Percentiles rank a stretch among this genome's conserved stretches.
Evolutionary conservation across 139 green algal species (phyloP).

Genomic region (Chlorella vulgaris): DNA sequence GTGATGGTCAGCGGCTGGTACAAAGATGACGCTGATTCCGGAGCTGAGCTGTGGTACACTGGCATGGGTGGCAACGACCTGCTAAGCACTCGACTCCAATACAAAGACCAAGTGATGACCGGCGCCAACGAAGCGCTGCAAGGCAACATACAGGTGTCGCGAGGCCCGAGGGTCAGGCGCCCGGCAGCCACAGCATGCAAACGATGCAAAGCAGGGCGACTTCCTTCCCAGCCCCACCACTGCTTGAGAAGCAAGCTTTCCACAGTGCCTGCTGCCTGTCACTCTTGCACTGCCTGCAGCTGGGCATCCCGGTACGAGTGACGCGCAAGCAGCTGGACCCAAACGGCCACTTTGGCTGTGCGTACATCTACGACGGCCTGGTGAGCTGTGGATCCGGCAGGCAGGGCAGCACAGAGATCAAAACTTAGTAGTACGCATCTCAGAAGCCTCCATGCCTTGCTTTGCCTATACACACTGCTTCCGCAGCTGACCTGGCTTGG

Average conservation of each 20-base stretch:
- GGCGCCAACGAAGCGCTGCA: conserved; percentile 57
- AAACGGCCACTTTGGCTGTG: conserved; percentile 14
- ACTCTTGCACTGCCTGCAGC: conserved; percentile 9
- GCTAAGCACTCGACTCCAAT: conserved; percentile 53
- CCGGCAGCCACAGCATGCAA: too few species aligned
- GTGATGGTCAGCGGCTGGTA: conserved; percentile 58
- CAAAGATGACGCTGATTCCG: conserved; percentile 56
- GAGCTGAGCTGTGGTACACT: conserved; percentile 57
- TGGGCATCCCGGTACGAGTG: conserved; percentile 66
- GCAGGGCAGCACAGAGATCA: not conserved
- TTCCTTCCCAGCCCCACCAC: not conserved
- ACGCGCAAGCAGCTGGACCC: conserved; percentile 55
- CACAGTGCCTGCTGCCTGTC: too few species aligned
- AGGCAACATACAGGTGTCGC: conserved; percentile 52
- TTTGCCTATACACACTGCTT: not conserved
- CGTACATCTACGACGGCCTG: conserved; percentile 54
- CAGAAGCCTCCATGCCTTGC: not conserved
- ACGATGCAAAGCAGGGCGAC: too few species aligned
- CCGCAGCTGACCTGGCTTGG: too few species aligned
- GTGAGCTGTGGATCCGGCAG: not conserved
- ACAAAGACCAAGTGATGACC: conserved; percentile 50
- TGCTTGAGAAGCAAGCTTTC: too few species aligned
- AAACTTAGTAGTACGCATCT: too few species aligned
- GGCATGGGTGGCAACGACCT: conserved; percentile 64
- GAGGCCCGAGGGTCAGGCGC: too few species aligned